These are phyloP conservation scores for Xylaria sp. DNA, from an alignment of 2,329 filamentous ascomycete species.

Conservation along the genomic window DNA sequence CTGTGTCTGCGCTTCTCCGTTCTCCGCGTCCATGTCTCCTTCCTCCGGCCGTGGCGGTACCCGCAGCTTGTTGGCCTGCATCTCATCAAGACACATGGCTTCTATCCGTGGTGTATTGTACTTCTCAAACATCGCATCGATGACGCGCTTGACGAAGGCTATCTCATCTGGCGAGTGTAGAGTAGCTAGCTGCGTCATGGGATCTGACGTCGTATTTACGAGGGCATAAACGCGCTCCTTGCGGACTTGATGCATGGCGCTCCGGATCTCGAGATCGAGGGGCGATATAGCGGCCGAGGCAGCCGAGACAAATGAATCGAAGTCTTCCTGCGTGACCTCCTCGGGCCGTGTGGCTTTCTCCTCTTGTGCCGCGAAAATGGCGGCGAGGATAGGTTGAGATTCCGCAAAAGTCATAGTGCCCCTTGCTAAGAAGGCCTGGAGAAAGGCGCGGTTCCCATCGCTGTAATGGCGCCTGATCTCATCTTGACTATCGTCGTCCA, in stretches of 20 bases:
- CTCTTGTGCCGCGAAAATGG: constrained; percentile 59
- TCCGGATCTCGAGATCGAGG: constrained; percentile 85
- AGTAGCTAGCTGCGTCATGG: constrained; percentile 81
- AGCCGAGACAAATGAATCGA: constrained; percentile 62
- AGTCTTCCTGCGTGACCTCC: constrained; percentile 62
- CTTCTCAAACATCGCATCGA: constrained; percentile 88
- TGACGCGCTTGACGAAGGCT: constrained; percentile 76
- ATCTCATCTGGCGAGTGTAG: constrained; percentile 77
- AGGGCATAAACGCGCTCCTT: constrained; percentile 71
- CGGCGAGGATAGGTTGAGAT: constrained; percentile 67
- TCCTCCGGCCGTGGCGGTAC: constrained; percentile 40
- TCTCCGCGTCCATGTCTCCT: constrained; percentile 30
- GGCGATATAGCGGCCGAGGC: constrained; percentile 68
- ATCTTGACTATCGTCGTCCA: constrained; percentile 30
- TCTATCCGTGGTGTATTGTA: constrained; percentile 78
- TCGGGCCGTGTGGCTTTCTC: constrained; percentile 38
- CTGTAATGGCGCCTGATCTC: constrained; percentile 37
- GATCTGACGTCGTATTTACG: constrained; percentile 82
- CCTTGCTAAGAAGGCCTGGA: constrained; percentile 80
- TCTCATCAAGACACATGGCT: constrained; percentile 72
- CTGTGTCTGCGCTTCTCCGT: constrained; percentile 33
- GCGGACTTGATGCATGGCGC: constrained; percentile 60
- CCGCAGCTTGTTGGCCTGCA: constrained; percentile 70
- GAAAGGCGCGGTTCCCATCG: constrained; percentile 76
- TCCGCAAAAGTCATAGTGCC: constrained; percentile 72